Evolutionary conservation across 2,329 filamentous ascomycete genomes (phyloP).

Genomic region (Ascochyta pisi): DNA sequence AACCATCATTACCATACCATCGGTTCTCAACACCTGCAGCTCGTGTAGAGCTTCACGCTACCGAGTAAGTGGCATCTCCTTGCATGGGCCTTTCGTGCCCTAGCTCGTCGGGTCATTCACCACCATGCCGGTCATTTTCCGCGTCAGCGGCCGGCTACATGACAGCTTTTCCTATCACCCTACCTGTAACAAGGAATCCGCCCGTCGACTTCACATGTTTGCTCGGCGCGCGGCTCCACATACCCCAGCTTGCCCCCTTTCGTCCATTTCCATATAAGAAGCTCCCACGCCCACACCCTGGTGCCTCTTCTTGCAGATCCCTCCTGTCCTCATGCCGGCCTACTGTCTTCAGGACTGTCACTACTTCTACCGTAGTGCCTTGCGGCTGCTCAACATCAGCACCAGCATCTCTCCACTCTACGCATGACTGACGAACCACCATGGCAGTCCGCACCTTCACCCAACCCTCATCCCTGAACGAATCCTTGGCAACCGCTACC

Average conservation of each 20-base stretch:
- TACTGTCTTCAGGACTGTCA: conserved; percentile 88
- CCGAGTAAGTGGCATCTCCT: conserved; percentile 38
- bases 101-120: conserved; percentile 34
- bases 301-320: conserved; percentile 22
- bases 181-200: conserved; percentile 37
- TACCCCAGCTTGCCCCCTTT: conserved; percentile 38
- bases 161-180: conserved; percentile 32
- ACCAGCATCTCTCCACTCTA: conserved; percentile 80
- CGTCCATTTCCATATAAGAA: conserved; percentile 46
- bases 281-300: conserved; percentile 21
- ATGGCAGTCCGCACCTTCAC: conserved; percentile 75
- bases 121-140: conserved; percentile 42
- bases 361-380: conserved; percentile 89
- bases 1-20: neutral
- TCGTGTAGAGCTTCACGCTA: conserved; percentile 31
- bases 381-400: conserved; percentile 83
- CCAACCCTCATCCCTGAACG: conserved; percentile 74
- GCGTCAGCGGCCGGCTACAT: conserved; percentile 40
- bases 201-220: conserved; percentile 46
- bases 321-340: conserved; percentile 67
- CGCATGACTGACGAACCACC: conserved; percentile 63
- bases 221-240: conserved; percentile 26
- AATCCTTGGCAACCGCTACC: conserved; percentile 59
- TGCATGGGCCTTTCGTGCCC: conserved; percentile 20
- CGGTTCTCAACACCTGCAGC: conserved; percentile 17